Evolutionary conservation across 306 rosid genomes (phyloP), one percentile per base, ranked within the genome.

Genomic region (Fragaria ananassa): DNA sequence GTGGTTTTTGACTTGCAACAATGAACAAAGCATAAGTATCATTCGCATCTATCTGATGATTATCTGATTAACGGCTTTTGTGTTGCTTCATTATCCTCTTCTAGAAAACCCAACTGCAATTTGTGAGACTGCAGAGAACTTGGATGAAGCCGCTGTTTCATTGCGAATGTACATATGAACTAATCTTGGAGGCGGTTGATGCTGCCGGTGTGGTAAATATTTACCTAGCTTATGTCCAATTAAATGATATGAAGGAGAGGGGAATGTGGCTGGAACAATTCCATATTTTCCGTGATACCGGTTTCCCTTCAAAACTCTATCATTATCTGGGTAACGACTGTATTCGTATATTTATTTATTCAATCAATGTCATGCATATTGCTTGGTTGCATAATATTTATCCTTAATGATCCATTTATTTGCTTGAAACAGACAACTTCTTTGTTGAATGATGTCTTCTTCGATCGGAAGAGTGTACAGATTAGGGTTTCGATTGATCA

Each of bases 61-160:
- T 29, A 29, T 23, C 66, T 60, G 66, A 27, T 27, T 27, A 60
- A 11, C 31, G 10, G 31, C 18, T 13, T 57, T 11, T 15, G 35
- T 58, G 25, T 58, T 1, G 37, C 6, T 25, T 60, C 5, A 27
- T 25, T 2, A 19, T 57, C 34, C 34, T 57, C 63, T n/a, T 60
- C 14, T 4, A 60, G 65, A 60, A 60, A 60, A 10, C 65, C 37
- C 65, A 60, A 13, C 65, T 60, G 65, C 35, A 60, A 27, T 25
- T 60, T 60, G 39, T 61, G 67, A 61, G 67, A 61, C n/a, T 61
- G n/a, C 67, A 29, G 41, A 61, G 41, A 61, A 61, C 67, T 18
- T 29, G 67, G 67, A 61, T 61, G 67, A 61, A 61, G 41, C 67
- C 67, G 67, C 39, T 27, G 9, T 29, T 12, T 61, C 67, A 61